phyloP scores from a whole-genome alignment of 192 early-diverging fungal genomes.

The Paraglomus brasilianum region DNA sequence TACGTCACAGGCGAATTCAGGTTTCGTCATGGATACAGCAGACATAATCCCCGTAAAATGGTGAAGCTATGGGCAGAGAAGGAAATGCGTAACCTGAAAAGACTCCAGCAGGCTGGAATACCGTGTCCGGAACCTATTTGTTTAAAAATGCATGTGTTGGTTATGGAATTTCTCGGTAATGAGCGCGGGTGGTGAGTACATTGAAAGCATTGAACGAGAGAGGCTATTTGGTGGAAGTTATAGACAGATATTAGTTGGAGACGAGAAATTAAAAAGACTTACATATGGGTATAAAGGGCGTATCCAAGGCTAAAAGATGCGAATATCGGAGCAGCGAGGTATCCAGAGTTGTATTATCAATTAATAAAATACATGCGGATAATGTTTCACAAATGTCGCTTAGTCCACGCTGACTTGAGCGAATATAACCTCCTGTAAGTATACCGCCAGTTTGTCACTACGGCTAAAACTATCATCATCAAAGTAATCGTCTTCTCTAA shows the following conservation, averaged over 20 bases:
- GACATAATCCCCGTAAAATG: constrained; percentile 97
- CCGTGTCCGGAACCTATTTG: constrained; percentile 87
- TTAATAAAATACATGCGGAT: constrained; percentile 83
- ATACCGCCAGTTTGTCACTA: background rate
- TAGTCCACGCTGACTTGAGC: constrained; percentile 98
- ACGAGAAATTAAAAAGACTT: constrained; percentile 7
- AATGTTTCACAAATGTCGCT: constrained; percentile 86
- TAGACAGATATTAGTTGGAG: constrained; percentile 12
- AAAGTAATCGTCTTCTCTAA: background rate
- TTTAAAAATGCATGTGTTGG: constrained; percentile 88
- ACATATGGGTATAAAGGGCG: constrained; percentile 49
- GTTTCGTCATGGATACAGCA: constrained; percentile 92
- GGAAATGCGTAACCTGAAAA: constrained; percentile 97
- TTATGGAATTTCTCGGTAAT: constrained; percentile 94
- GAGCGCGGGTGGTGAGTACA: constrained; percentile 73
- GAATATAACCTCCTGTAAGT: constrained; percentile 94
- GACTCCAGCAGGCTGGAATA: constrained; percentile 80
- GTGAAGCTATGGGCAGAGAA: constrained; percentile 98
- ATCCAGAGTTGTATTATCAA: constrained; percentile 78
- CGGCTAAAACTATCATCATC: constrained; percentile 21
- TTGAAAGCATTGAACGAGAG: background rate
- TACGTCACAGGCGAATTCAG: constrained; percentile 95
- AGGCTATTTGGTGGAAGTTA: background rate
- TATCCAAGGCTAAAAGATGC: constrained; percentile 96
- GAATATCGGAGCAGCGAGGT: constrained; percentile 67